Base-by-base conservation (phyloP, 441 rosid genomes). In the Viola pubescens region DNA sequence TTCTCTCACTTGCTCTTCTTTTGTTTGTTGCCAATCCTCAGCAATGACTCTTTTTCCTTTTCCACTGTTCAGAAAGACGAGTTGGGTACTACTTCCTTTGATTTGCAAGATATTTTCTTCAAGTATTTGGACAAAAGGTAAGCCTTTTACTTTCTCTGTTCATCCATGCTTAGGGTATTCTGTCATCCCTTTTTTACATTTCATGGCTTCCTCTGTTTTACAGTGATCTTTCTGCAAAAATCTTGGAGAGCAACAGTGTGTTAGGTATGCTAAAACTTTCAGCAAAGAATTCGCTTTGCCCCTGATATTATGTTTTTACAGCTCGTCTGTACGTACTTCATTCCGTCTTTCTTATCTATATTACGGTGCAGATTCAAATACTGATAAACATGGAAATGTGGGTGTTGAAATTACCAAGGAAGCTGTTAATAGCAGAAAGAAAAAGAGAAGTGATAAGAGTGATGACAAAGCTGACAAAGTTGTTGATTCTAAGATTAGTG, bases 21-120 rank as follows among this genome's bases (percentile, higher is more conserved):
- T 1, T 10, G 34, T 38, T 38, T 9, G 2, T 49, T 5, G 4
- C 64, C 19, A 12, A 9, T 39, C 45, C 9, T 39, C 45, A 26
- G 1, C 4, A 7, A 51, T 51, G 45, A 38, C 41, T 4, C 7
- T 34, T 0, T 50, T 50, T 13, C 7, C 7, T 6, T 49, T 53
- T 40, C 16, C 34, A 26, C 56, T 62, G 54, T 75, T 64, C 80
- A 87, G 97, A 70, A 81, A 69, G 77, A 72, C 71, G 81, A 68
- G 19, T 52, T 67, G 62, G 60, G 45, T 52, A 72, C 9, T 59
- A 61, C 75, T 34, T 62, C 73, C 14, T 72, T 76, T 48, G 84
- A 79, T 68, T 68, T 89, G 75, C 96, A 84, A 61, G 86, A 80
- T 63, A 54, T 89, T 39, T 82, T 56, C 74, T 55, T 62, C 82